Evolutionary conservation across 108 stramenopile genomes (phyloP), one percentile per base, ranked within the genome.

Genomic region (Nannochloropsis gaditana): DNA sequence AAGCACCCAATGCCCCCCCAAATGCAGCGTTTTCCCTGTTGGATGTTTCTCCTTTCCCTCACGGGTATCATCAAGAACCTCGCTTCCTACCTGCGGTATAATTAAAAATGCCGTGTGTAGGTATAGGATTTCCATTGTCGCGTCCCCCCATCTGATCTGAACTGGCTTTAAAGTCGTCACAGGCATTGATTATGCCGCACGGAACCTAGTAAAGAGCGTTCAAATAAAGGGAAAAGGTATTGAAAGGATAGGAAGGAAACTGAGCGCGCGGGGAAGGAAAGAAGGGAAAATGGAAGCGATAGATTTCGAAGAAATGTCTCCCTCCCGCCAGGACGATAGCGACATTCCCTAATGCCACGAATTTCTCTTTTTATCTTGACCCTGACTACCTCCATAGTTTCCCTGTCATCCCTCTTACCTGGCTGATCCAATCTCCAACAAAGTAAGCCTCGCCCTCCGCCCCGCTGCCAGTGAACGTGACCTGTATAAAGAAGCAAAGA

Each of bases 391-490:
- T 50, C 59, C 59, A 31, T 31, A 0, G 31, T 31, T n/a, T 73
- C 59, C 59, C 59, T 73, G 19, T n/a, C 59, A n/a, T n/a, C 59
- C 59, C n/a, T n/a, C 6, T 8, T 73, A 73, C 59, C 59, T 73
- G 59, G 59, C 59, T 73, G 59, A 73, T 73, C 59, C 59, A 73
- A n/a, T 73, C 59, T n/a, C 59, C 59, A n/a, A 73, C n/a, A n/a
- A 2, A 73, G 59, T 73, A 73, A n/a, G 59, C 59, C 59, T 73
- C n/a, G n/a, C 59, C 59, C 59, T n/a, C 59, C 2, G 19, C 59
- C 3, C 59, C 59, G 2, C 15, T n/a, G 59, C 59, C 59, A 15
- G 59, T 73, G n/a, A 73, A 73, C 19, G 59, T 73, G 5, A 73
- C 59, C 59, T 73, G 59, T n/a, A 11, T 15, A 8, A 73, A n/a